phyloP scores from a whole-genome alignment of 768 basidiomycete genomes.

The Fistulinella prunicolor region DNA sequence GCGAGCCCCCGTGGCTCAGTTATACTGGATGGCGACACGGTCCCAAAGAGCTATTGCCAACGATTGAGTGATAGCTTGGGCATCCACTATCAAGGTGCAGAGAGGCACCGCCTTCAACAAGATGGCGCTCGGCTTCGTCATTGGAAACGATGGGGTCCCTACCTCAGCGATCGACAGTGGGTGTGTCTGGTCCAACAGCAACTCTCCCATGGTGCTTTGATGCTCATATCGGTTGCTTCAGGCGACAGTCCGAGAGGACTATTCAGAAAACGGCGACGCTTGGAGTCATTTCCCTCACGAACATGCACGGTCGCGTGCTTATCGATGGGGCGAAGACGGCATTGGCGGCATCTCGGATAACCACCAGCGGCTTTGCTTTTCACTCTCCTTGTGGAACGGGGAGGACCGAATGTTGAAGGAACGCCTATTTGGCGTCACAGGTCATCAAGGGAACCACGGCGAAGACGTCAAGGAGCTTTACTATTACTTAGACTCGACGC shows the following conservation, averaged over 20 bases:
- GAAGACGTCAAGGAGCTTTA: constrained; percentile 99
- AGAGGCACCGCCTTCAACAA: constrained; percentile 82
- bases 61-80: constrained; percentile 64
- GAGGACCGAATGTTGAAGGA: constrained; percentile 95
- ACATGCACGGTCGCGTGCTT: constrained; percentile 89
- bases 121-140: constrained; percentile 77
- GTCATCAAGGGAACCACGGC: constrained; percentile 97
- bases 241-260: constrained; percentile 99
- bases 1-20: constrained; percentile 23
- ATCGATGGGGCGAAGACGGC: constrained; percentile 99
- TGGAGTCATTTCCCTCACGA: constrained; percentile 96
- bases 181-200: constrained; percentile 42
- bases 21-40: constrained; percentile 8
- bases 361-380: constrained; percentile 90
- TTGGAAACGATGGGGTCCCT: constrained; percentile 99
- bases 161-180: constrained; percentile 97
- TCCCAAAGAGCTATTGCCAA: constrained; percentile 52
- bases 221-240: constrained; percentile 32
- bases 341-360: constrained; percentile 97
- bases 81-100: constrained; percentile 71
- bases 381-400: constrained; percentile 92
- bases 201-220: not conserved
- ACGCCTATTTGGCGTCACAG: constrained; percentile 92
- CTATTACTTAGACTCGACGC: constrained; percentile 97
- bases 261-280: constrained; percentile 93